Conservation (phyloP, 371 early-diverging fungal species). For the Blakeslea trispora region DNA sequence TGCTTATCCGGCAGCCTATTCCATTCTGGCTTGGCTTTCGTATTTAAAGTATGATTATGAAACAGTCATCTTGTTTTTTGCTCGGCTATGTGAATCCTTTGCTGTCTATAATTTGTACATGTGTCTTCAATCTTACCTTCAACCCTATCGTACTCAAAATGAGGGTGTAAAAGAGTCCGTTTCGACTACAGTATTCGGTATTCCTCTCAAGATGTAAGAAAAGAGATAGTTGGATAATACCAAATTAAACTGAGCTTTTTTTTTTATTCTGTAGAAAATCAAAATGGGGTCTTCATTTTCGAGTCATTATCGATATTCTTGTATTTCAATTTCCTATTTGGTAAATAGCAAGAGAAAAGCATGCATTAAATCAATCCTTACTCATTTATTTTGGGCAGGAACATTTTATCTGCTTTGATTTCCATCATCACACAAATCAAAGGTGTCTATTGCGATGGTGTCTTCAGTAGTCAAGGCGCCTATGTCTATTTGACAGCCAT, state of each 20-base stretch:
- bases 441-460: conserved; percentile 46
- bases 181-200: conserved; percentile 37
- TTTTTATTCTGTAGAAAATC: too few relatives aligned
- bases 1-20: conserved; percentile 49
- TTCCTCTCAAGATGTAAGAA: conserved; percentile 42
- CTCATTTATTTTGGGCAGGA: too few relatives aligned
- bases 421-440: conserved; percentile 47
- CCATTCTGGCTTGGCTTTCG: conserved; percentile 50
- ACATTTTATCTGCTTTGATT: conserved; percentile 43
- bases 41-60: conserved; percentile 50
- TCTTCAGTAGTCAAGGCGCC: conserved; percentile 41
- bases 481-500: conserved; percentile 45
- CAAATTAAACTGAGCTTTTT: too few relatives aligned
- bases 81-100: conserved; percentile 48
- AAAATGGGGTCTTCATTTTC: conserved; percentile 52
- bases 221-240: too few relatives aligned
- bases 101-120: conserved; percentile 51
- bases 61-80: conserved; percentile 53
- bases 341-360: conserved; percentile 23
- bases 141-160: conserved; percentile 41
- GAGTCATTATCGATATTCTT: conserved; percentile 45
- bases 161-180: conserved; percentile 34
- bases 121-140: conserved; percentile 45
- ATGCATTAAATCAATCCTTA: background rate
- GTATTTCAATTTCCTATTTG: conserved; percentile 55